Conservation (phyloP, 2,329 filamentous ascomycete species). For the Pyrenochaeta sp. region DNA sequence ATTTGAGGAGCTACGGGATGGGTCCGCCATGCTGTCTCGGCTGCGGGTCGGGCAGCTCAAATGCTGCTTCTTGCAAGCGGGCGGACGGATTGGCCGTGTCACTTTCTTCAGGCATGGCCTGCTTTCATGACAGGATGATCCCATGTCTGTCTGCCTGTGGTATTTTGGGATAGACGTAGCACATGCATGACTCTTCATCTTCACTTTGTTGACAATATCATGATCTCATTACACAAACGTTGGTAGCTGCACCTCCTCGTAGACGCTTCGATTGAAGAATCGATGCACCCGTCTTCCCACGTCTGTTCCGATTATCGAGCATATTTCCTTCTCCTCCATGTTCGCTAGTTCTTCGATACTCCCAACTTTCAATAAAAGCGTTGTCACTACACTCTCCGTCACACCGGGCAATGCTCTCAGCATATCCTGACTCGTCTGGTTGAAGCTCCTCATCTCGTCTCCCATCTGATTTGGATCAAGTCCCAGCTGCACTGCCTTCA, state of each 20-base stretch:
- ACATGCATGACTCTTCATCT: slow-evolving; percentile 1
- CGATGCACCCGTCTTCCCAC: slow-evolving; percentile 76
- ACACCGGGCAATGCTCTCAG: slow-evolving; percentile 83
- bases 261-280: slow-evolving; percentile 77
- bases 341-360: slow-evolving; percentile 86
- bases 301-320: slow-evolving; percentile 77
- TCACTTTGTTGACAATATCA: background rate
- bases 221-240: slow-evolving; percentile 14
- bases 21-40: slow-evolving; percentile 50
- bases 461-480: slow-evolving; percentile 66
- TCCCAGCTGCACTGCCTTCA: slow-evolving; percentile 83
- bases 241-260: slow-evolving; percentile 38
- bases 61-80: slow-evolving; percentile 50
- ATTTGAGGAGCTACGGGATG: slow-evolving; percentile 64
- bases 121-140: background rate
- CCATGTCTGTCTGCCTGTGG: background rate
- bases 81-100: slow-evolving; percentile 35
- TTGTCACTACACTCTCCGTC: slow-evolving; percentile 73
- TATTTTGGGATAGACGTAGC: background rate
- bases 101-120: background rate
- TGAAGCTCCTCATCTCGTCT: slow-evolving; percentile 73
- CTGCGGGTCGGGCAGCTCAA: slow-evolving; percentile 43
- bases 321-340: slow-evolving; percentile 76
- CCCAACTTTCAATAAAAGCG: slow-evolving; percentile 74
- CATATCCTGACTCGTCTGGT: slow-evolving; percentile 89